A percentile compares a stretch with the other conserved stretches of the same genome.
Evolutionary conservation across 192 early-diverging fungal species (phyloP).

Genomic region (Pecoramyces ruminantium): DNA sequence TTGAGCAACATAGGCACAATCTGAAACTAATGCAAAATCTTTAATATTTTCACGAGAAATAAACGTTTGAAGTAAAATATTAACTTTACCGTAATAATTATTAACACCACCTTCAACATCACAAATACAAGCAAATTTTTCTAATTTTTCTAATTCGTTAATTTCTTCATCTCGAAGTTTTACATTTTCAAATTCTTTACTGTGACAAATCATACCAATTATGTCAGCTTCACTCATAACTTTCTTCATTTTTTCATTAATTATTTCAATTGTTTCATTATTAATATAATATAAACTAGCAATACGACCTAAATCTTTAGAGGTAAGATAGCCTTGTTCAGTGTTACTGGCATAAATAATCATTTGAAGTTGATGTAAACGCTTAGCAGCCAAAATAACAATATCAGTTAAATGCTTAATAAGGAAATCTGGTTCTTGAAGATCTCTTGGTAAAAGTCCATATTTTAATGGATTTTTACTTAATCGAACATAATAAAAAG

Average conservation of each 20-base stretch:
- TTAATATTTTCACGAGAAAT: conserved; percentile 64
- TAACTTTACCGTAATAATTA: conserved; percentile 76
- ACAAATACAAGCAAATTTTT: conserved; percentile 57
- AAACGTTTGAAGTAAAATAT: conserved; percentile 78
- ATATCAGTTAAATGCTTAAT: conserved; percentile 67
- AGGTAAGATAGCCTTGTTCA: conserved; percentile 51
- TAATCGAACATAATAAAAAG: conserved; percentile 93
- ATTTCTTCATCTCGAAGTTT: conserved; percentile 79
- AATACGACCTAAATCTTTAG: conserved; percentile 86
- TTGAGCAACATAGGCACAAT: conserved; percentile 83
- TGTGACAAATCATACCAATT: conserved; percentile 68
- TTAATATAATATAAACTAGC: conserved; percentile 85
- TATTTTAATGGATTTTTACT: conserved; percentile 86
- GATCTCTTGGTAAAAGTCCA: conserved; percentile 63
- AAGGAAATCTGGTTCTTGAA: conserved; percentile 61
- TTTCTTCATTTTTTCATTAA: conserved; percentile 70
- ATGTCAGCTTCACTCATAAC: conserved; percentile 89
- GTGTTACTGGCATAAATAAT: conserved; percentile 71
- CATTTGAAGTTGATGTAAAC: conserved; percentile 76
- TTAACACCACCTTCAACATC: conserved; percentile 75
- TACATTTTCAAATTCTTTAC: conserved; percentile 89
- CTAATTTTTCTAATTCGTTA: conserved; percentile 54
- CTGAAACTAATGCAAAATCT: conserved; percentile 90
- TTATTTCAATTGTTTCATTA: conserved; percentile 68
- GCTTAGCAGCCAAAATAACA: conserved; percentile 52